A percentile compares a stretch with the other conserved stretches of the same genome.
Conservation (phyloP, 148 eudicot genomes). For the Limonium bicolor region DNA sequence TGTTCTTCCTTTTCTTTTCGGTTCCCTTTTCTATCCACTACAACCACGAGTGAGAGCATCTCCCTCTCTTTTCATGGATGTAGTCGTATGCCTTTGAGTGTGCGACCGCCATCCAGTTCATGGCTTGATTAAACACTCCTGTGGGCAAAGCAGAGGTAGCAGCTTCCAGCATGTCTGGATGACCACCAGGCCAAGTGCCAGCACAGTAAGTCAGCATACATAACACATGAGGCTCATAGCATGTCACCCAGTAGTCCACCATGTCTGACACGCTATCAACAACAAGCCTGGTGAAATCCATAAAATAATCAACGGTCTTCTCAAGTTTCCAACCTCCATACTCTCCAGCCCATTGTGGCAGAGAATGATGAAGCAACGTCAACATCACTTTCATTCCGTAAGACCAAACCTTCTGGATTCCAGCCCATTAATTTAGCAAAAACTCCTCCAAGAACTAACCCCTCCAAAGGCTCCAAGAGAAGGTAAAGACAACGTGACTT, state of each 20-base stretch:
- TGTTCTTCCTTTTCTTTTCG: too few species aligned
- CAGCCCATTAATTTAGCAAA: too few species aligned
- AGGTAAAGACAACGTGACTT: too few species aligned
- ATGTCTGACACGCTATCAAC: slow-evolving; percentile 61
- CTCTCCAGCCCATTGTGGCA: slow-evolving; percentile 94
- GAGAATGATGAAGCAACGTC: slow-evolving; percentile 84
- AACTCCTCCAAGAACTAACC: too few species aligned
- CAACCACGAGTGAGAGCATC: too few species aligned
- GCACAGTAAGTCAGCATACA: slow-evolving; percentile 86
- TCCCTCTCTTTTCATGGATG: slow-evolving; percentile 85
- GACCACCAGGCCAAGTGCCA: slow-evolving; percentile 97
- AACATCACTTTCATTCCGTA: slow-evolving; percentile 96
- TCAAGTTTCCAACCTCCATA: slow-evolving; percentile 94
- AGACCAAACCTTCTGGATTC: slow-evolving; percentile 46
- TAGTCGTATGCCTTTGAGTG: slow-evolving; percentile 82
- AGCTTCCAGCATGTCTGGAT: slow-evolving; percentile 84
- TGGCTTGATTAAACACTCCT: slow-evolving; percentile 69
- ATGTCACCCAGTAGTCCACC: slow-evolving; percentile 92
- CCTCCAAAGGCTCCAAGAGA: too few species aligned
- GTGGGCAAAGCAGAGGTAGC: slow-evolving; percentile 90
- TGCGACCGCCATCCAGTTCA: slow-evolving; percentile 78
- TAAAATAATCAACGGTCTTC: slow-evolving; percentile 78
- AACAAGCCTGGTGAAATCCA: slow-evolving; percentile 88
- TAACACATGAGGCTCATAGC: slow-evolving; percentile 93
- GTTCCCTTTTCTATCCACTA: too few species aligned